Evolutionary conservation across 495 filamentous ascomycete species (phyloP), one percentile per base, ranked within the genome.

Genomic region (Aspergillus carlsbadensis): DNA sequence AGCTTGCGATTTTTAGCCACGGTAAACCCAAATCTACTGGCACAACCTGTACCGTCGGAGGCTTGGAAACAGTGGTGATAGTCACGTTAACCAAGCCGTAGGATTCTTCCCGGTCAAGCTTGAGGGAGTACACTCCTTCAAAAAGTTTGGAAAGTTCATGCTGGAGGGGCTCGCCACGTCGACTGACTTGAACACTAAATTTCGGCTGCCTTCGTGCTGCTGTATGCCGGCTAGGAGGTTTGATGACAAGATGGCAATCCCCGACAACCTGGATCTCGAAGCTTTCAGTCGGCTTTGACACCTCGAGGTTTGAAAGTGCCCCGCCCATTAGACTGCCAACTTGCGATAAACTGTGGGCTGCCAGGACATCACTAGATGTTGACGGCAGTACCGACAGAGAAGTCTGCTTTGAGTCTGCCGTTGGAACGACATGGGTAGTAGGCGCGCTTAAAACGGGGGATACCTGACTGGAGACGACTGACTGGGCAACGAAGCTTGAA

Each of bases 181-280:
- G 77, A 26, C 63, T 71, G 37, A 86, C 77, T 26, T 71, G 74
- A 41, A 86, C 76, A 35, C 72, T 71, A 52, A 87, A 80, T 13
- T 63, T 72, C 13, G 78, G 76, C 15, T 71, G 70, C 61, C 79
- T 86, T 53, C 70, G 80, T 44, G 72, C 66, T 35, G 69, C 63
- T 14, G 67, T 61, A 56, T 82, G 72, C 42, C 73, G 74, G 44
- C 71, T 73, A 11, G 84, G 81, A 10, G 83, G 79, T 43, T 79
- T 81, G 52, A 88, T 76, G 24, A 86, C 63, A 53, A 88, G 76
- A 61, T 88, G 79, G 54, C 75, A 78, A 57, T 87, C 80, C 8
- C 83, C 84, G 58, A 87, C 73, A 22, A 82, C 74, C 55, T 85
- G 81, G n/a, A 87, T 70, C 57, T 84, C 81, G 65, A 85, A 87